Conservation (phyloP, 495 filamentous ascomycete species). For the Penicillium longicatenatum region DNA sequence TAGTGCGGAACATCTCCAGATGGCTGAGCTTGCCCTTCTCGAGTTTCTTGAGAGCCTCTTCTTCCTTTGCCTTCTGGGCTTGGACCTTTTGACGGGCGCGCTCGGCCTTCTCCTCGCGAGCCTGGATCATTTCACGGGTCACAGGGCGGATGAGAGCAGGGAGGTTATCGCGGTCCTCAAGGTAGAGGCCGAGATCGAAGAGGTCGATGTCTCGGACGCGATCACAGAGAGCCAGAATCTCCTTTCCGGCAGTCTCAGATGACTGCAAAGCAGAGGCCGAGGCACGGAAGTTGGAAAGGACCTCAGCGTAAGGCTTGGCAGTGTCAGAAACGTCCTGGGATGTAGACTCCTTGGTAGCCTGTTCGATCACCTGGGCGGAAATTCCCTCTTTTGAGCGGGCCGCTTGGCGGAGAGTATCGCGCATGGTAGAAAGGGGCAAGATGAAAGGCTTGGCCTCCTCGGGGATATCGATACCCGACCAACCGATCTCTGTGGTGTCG, state of each 20-base stretch:
- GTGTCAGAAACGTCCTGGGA: constrained; percentile 30
- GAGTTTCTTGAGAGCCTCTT: constrained; percentile 56
- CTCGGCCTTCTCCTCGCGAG: constrained; percentile 66
- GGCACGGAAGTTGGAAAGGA: constrained; percentile 40
- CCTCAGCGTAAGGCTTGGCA: constrained; percentile 39
- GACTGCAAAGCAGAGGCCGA: constrained; percentile 48
- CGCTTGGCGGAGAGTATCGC: constrained; percentile 65
- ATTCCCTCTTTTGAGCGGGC: constrained; percentile 47
- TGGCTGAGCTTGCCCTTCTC: constrained; percentile 74
- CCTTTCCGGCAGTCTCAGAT: constrained; percentile 50
- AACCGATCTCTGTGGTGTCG: constrained; percentile 68
- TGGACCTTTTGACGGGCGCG: constrained; percentile 55
- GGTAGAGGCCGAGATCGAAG: constrained; percentile 76
- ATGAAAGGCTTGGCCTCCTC: constrained; percentile 64
- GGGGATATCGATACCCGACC: constrained; percentile 72
- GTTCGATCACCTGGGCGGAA: constrained; percentile 32
- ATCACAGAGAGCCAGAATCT: constrained; percentile 73
- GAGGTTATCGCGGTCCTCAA: constrained; percentile 77
- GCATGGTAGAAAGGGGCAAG: constrained; percentile 62
- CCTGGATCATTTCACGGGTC: constrained; percentile 68
- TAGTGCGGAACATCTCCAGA: constrained; percentile 69
- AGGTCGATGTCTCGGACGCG: constrained; percentile 77
- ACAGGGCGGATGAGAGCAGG: constrained; percentile 85
- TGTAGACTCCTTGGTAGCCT: constrained; percentile 29
- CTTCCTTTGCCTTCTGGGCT: constrained; percentile 56